Evolutionary conservation across 2,329 filamentous ascomycete species (phyloP).

Genomic region (Botryotinia narcissicola): DNA sequence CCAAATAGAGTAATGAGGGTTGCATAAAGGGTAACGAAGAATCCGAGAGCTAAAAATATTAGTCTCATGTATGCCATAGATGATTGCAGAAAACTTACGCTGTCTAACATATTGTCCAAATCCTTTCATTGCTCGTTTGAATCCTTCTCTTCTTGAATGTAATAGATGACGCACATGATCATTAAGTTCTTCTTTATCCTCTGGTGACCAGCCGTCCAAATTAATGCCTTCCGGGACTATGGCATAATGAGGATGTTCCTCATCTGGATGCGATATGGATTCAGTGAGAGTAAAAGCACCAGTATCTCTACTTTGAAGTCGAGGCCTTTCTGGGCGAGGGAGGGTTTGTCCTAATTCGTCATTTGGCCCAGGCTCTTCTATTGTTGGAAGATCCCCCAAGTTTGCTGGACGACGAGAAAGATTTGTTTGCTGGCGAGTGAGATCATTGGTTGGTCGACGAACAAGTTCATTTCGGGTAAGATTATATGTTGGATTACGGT

Average conservation of each 20-base stretch:
- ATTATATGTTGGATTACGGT: conserved; percentile 75
- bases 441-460: conserved; percentile 37
- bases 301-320: conserved; percentile 27
- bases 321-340: not conserved
- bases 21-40: conserved; percentile 81
- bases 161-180: conserved; percentile 85
- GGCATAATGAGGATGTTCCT: conserved; percentile 63
- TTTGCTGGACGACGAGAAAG: conserved; percentile 13
- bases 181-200: conserved; percentile 74
- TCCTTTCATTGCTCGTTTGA: conserved; percentile 75
- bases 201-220: conserved; percentile 70
- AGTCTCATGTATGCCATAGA: conserved; percentile 21
- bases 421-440: conserved; percentile 11
- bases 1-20: conserved; percentile 81
- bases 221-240: conserved; percentile 72
- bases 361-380: conserved; percentile 21
- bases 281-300: conserved; percentile 45
- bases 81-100: conserved; percentile 48
- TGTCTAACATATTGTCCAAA: conserved; percentile 76
- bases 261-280: conserved; percentile 65
- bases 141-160: conserved; percentile 74
- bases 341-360: conserved; percentile 6
- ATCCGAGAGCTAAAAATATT: conserved; percentile 60
- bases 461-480: conserved; percentile 49
- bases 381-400: conserved; percentile 14